These are phyloP conservation scores for Picea sitchensis DNA, from an alignment of 75 land plant species.

Conservation along the genomic window DNA sequence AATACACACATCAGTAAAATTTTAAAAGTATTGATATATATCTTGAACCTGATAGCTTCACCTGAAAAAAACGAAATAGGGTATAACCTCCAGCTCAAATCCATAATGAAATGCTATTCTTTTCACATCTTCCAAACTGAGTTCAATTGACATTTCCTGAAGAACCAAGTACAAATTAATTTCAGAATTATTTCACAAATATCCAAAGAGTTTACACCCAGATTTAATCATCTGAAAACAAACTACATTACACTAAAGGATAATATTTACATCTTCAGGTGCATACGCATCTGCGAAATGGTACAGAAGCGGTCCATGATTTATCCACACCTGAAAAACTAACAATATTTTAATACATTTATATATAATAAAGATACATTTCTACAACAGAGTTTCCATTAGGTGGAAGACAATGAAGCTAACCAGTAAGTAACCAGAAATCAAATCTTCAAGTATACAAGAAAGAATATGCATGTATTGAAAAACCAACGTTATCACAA, in stretches of 20 bases:
- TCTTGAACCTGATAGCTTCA: constrained; percentile 2
- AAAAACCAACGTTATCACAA: too few species aligned
- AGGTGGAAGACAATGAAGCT: not conserved
- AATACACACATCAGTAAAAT: not conserved
- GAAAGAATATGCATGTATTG: too few species aligned
- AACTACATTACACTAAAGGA: not conserved
- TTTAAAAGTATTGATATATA: not conserved
- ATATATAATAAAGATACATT: not conserved
- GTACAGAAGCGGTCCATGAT: constrained; percentile 89
- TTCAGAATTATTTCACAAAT: not conserved
- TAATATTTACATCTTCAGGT: constrained; percentile 63
- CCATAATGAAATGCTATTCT: constrained; percentile 74
- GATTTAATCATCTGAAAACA: not conserved
- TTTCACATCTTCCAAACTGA: constrained; percentile 97
- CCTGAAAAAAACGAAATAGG: not conserved
- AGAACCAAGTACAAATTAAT: not conserved
- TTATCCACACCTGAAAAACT: constrained; percentile 86
- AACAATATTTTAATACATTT: not conserved
- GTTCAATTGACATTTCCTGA: constrained; percentile 89
- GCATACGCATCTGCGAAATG: constrained; percentile 87
- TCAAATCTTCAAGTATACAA: too few species aligned
- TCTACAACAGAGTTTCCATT: not conserved
- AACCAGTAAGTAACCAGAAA: not conserved
- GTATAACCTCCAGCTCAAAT: constrained; percentile 73
- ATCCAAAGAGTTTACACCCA: not conserved